phyloP scores from a whole-genome alignment of 371 early-diverging fungal species.

The Mycotypha africana region DNA sequence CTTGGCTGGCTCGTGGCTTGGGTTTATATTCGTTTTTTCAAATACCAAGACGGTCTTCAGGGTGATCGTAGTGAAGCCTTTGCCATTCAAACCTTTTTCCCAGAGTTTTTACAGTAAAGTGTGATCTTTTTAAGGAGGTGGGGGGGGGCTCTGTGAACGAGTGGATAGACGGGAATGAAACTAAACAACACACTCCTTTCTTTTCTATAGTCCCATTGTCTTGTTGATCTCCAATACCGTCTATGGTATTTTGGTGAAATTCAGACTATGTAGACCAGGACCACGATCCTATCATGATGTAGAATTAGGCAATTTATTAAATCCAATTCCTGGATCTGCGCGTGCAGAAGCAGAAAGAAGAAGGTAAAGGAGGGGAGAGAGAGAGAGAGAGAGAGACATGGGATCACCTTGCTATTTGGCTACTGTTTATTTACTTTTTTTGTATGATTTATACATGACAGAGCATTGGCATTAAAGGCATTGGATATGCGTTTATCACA shows the following conservation, averaged over 20 bases:
- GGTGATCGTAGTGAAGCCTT: constrained; percentile 85
- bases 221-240: constrained; percentile 44
- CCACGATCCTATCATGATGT: constrained; percentile 30
- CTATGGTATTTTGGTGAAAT: constrained; percentile 40
- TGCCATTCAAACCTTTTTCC: constrained; percentile 78
- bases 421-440: no score
- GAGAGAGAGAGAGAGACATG: not conserved
- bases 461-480: constrained; percentile 61
- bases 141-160: no score
- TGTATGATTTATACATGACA: no score
- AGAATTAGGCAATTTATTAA: constrained; percentile 35
- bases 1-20: constrained; percentile 69
- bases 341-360: constrained; percentile 64
- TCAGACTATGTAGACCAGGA: constrained; percentile 41
- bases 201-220: constrained; percentile 39
- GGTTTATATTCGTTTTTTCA: constrained; percentile 79
- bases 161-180: not conserved
- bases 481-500: constrained; percentile 56
- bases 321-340: constrained; percentile 49
- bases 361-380: constrained; percentile 27
- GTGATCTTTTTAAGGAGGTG: not conserved
- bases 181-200: not conserved
- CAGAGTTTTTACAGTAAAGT: constrained; percentile 68
- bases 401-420: not conserved
- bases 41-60: constrained; percentile 68